Conservation (phyloP, 2,329 filamentous ascomycete genomes). For the Thielaviopsis populi region DNA sequence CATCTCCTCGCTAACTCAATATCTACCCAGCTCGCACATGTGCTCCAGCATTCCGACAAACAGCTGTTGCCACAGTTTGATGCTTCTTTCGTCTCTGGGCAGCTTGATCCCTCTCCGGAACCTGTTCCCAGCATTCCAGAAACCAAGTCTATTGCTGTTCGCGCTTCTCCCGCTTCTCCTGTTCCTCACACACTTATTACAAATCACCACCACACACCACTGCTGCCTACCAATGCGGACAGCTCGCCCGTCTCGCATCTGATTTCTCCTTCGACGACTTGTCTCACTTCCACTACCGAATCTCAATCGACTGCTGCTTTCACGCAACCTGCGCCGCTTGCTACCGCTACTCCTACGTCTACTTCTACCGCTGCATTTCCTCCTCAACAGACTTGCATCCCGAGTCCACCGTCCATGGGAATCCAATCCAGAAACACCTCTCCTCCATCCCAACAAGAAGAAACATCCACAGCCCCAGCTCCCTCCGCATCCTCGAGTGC, state of each 20-base stretch:
- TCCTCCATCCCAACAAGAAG: background rate
- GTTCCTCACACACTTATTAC: background rate
- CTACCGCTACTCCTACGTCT: background rate
- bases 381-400: background rate
- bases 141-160: background rate
- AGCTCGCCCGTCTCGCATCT: background rate
- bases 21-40: background rate
- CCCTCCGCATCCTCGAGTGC: background rate
- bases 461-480: background rate
- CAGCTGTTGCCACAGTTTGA: conserved; percentile 3
- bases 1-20: conserved; percentile 8
- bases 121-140: conserved; percentile 10
- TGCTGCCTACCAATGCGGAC: background rate
- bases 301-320: background rate
- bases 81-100: background rate
- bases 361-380: conserved; percentile 1
- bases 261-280: background rate
- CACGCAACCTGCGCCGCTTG: background rate
- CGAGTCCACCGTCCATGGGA: background rate
- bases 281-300: background rate
- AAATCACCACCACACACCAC: background rate
- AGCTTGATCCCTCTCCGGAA: background rate
- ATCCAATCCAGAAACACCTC: background rate
- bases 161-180: background rate
- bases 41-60: conserved; percentile 8